Evolutionary conservation across 2,329 filamentous ascomycete species (phyloP).

Genomic region (Claviceps digitariae): DNA sequence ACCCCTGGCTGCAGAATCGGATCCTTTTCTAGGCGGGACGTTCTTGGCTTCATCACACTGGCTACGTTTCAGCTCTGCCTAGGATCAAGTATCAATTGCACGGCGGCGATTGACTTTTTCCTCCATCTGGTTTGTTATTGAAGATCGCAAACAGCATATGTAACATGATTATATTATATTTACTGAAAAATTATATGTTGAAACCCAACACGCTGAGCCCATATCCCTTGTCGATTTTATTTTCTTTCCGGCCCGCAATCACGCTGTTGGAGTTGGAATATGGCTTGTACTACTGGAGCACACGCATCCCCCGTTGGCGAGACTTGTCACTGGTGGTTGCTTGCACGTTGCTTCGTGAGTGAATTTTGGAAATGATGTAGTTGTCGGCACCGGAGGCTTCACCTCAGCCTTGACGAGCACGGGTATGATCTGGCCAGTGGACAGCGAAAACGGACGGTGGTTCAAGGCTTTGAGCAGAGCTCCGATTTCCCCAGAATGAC

Average conservation of each 20-base stretch:
- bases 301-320: constrained; percentile 27
- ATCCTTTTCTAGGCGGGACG: background rate
- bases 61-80: background rate
- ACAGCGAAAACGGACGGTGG: constrained; percentile 46
- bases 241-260: background rate
- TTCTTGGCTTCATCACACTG: background rate
- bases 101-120: too few species aligned
- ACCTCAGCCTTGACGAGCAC: constrained; percentile 49
- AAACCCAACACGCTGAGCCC: too few species aligned
- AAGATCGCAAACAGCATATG: too few species aligned
- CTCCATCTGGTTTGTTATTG: too few species aligned
- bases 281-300: constrained; percentile 15
- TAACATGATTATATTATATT: too few species aligned
- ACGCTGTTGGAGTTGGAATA: constrained; percentile 1
- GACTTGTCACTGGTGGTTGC: constrained; percentile 30
- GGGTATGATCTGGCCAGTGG: constrained; percentile 56
- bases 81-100: too few species aligned
- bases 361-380: constrained; percentile 20
- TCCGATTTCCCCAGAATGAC: constrained; percentile 44
- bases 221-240: too few species aligned
- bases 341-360: constrained; percentile 29
- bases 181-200: too few species aligned
- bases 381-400: constrained; percentile 16
- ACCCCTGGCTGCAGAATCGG: background rate
- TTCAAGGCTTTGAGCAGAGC: constrained; percentile 40